Evolutionary conservation across 176 grass and related monocot genomes (phyloP).

Genomic region (Chloris gayana): DNA sequence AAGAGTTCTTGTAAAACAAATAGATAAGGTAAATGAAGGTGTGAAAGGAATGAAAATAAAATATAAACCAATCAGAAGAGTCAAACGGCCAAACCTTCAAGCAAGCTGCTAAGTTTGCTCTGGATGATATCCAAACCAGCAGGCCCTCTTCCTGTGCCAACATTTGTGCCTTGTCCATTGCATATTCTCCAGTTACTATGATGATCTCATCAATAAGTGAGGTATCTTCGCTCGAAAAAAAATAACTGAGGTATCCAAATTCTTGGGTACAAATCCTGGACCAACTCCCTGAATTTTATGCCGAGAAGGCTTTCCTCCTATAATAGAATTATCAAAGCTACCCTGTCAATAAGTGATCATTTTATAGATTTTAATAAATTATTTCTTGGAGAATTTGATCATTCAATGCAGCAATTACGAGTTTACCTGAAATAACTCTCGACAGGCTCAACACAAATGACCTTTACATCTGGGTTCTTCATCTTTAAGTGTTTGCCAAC

Average conservation of each 20-base stretch:
- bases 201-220: conserved; percentile 63
- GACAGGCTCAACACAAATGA: conserved; percentile 78
- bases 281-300: conserved; percentile 81
- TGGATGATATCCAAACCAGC: conserved; percentile 76
- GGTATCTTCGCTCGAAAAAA: too few species aligned
- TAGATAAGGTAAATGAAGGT: not conserved
- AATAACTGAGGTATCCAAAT: conserved; percentile 53
- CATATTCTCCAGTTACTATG: conserved; percentile 53
- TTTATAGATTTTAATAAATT: not conserved
- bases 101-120: conserved; percentile 72
- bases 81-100: conserved; percentile 40
- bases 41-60: not conserved
- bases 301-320: conserved; percentile 53
- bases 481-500: conserved; percentile 59
- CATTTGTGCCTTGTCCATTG: conserved; percentile 60
- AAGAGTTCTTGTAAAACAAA: not conserved
- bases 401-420: not conserved
- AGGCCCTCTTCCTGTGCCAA: conserved; percentile 69
- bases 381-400: conserved; percentile 2
- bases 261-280: conserved; percentile 56
- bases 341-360: not conserved
- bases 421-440: conserved; percentile 80
- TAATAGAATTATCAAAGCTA: not conserved
- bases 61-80: not conserved
- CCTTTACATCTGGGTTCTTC: conserved; percentile 62